Percentiles rank a stretch among this genome's conserved stretches.
Evolutionary conservation across 2,329 filamentous ascomycete genomes (phyloP).

Genomic region (Cladosporium austrohemisphaericum): DNA sequence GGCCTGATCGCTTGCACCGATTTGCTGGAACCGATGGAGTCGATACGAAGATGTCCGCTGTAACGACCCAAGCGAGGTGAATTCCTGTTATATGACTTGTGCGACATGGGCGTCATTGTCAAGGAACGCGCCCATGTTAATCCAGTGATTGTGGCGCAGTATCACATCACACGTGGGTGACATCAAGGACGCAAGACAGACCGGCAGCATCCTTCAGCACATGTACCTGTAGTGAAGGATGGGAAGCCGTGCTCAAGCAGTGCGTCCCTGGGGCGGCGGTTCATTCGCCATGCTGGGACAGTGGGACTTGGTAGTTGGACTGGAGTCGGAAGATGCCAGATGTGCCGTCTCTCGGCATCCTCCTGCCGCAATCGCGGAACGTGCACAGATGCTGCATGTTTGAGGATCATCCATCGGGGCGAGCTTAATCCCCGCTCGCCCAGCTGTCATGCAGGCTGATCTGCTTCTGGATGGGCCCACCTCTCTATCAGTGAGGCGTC

Average conservation of each 20-base stretch:
- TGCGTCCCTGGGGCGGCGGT: background rate
- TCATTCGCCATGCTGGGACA: slow-evolving; percentile 3
- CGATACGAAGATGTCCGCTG: too few species aligned
- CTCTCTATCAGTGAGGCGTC: background rate
- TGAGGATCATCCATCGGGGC: slow-evolving; percentile 2
- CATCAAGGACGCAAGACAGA: too few species aligned
- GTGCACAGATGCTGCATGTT: background rate
- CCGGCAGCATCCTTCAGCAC: too few species aligned
- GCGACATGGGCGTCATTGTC: background rate
- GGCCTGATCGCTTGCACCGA: too few species aligned
- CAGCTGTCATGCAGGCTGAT: background rate
- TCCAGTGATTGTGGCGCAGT: too few species aligned
- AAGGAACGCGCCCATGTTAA: too few species aligned
- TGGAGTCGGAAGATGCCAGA: background rate
- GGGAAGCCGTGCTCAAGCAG: too few species aligned
- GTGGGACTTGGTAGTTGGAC: too few species aligned
- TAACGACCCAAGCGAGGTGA: background rate
- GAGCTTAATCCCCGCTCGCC: background rate
- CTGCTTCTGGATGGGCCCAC: background rate
- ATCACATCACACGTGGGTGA: too few species aligned
- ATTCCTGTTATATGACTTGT: background rate
- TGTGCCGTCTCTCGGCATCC: slow-evolving; percentile 2
- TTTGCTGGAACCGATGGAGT: background rate
- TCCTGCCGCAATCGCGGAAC: background rate
- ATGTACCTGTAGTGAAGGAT: too few species aligned